Percentiles rank a stretch among this genome's conserved stretches.
Evolutionary conservation across 148 eudicot species (phyloP).

Genomic region (Polygonum maritimum): DNA sequence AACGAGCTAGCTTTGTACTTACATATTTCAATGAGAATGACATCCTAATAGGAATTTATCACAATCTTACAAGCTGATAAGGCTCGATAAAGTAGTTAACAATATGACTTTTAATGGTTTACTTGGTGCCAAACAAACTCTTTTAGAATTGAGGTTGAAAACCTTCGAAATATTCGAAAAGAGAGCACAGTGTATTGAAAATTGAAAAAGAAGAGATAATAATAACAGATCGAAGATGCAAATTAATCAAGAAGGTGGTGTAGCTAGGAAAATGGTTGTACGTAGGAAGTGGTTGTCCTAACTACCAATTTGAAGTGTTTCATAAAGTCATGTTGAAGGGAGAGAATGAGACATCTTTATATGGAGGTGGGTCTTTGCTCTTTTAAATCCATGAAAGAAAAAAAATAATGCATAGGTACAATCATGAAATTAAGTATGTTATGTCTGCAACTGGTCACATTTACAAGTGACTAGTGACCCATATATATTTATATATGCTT

Average conservation of each 20-base stretch:
- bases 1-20: no score
- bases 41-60: no score
- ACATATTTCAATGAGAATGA: no score
- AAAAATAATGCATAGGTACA: neutral
- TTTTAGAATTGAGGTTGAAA: no score
- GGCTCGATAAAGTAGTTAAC: no score
- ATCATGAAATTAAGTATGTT: conserved; percentile 1
- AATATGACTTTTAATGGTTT: no score
- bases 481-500: neutral
- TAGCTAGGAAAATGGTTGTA: neutral
- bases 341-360: conserved; percentile 8
- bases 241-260: neutral
- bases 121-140: no score
- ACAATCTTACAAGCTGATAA: no score
- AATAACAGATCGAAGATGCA: no score
- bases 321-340: conserved; percentile 9
- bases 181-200: neutral
- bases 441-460: conserved; percentile 5
- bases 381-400: conserved; percentile 5
- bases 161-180: neutral
- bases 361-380: conserved; percentile 4
- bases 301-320: conserved; percentile 3
- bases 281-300: conserved; percentile 1
- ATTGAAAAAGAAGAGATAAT: no score
- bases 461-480: conserved; percentile 3